A percentile compares a stretch with the other conserved stretches of the same genome.
phyloP scores from a whole-genome alignment of 2,329 filamentous ascomycete genomes.

The Fusarium dimerum region DNA sequence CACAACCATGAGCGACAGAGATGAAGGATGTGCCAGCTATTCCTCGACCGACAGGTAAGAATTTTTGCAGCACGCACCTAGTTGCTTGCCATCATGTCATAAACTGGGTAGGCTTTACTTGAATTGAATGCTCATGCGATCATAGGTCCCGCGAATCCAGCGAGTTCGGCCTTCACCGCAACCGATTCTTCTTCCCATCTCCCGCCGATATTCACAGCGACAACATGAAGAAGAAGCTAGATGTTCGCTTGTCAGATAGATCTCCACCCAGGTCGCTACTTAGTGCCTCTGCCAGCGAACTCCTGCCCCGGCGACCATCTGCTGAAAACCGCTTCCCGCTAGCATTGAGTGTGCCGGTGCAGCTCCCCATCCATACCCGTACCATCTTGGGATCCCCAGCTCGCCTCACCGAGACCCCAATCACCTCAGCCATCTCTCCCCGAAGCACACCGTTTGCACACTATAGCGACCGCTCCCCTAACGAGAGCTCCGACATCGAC shows the following conservation, averaged over 20 bases:
- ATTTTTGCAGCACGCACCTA: not conserved
- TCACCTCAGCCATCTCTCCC: slow-evolving; percentile 51
- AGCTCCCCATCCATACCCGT: slow-evolving; percentile 43
- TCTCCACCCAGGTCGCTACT: slow-evolving; percentile 48
- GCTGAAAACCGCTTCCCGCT: slow-evolving; percentile 44
- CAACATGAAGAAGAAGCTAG: slow-evolving; percentile 57
- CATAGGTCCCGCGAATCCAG: slow-evolving; percentile 45
- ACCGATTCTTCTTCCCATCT: slow-evolving; percentile 49
- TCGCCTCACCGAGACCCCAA: slow-evolving; percentile 47
- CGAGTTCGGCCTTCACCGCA: slow-evolving; percentile 53
- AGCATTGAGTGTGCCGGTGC: slow-evolving; percentile 45
- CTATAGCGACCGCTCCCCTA: slow-evolving; percentile 43
- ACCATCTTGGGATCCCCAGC: slow-evolving; percentile 46
- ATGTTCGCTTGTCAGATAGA: slow-evolving; percentile 47
- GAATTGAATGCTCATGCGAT: slow-evolving; percentile 14
- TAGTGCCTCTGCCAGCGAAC: slow-evolving; percentile 43
- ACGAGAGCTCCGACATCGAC: slow-evolving; percentile 48
- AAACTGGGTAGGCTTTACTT: too few species aligned
- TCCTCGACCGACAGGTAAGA: slow-evolving; percentile 41
- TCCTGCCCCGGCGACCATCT: slow-evolving; percentile 37
- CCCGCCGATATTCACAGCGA: slow-evolving; percentile 50
- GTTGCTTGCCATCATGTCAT: too few species aligned
- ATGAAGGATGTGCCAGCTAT: slow-evolving; percentile 48
- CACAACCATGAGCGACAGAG: slow-evolving; percentile 32
- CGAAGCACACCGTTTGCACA: slow-evolving; percentile 43